These are phyloP conservation scores for Aquilaria sinensis DNA, from an alignment of 345 rosid species.

Conservation along the genomic window DNA sequence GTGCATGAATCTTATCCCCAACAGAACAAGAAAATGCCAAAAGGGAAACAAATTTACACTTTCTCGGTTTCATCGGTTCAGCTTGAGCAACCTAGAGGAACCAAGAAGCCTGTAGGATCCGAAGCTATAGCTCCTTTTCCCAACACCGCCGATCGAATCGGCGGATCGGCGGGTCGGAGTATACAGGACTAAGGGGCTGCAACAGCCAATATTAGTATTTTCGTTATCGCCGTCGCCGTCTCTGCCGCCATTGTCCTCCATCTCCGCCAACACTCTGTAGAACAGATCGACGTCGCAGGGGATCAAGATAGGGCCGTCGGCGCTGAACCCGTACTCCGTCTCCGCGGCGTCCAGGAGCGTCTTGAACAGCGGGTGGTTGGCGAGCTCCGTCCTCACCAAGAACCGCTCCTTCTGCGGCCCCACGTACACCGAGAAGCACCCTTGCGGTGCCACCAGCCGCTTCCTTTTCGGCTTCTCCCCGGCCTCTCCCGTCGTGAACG, in stretches of 20 bases:
- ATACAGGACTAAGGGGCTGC: slow-evolving; percentile 20
- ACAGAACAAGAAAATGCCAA: background rate
- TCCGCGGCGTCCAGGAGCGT: slow-evolving; percentile 73
- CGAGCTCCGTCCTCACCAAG: slow-evolving; percentile 40
- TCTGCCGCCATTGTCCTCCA: slow-evolving; percentile 22
- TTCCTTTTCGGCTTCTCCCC: slow-evolving; percentile 10
- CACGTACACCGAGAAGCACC: slow-evolving; percentile 71
- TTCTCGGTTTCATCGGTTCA: slow-evolving; percentile 16
- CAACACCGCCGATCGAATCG: slow-evolving; percentile 5
- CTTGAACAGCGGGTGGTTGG: slow-evolving; percentile 69
- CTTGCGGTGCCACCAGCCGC: slow-evolving; percentile 35
- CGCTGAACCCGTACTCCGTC: slow-evolving; percentile 47
- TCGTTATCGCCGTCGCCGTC: slow-evolving; percentile 19
- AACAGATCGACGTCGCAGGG: slow-evolving; percentile 74
- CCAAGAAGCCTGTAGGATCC: slow-evolving; percentile 35
- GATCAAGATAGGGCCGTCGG: slow-evolving; percentile 62
- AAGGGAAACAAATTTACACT: background rate
- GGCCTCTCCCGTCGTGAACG: slow-evolving; percentile 1
- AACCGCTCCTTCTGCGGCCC: slow-evolving; percentile 54
- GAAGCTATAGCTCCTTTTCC: slow-evolving; percentile 5
- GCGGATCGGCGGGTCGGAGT: slow-evolving; percentile 7
- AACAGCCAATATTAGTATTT: slow-evolving; percentile 16
- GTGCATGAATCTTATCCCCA: slow-evolving; percentile 4
- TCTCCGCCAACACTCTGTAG: slow-evolving; percentile 46
- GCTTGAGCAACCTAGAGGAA: slow-evolving; percentile 28